Evolutionary conservation across 495 filamentous ascomycete genomes (phyloP), one percentile per base, ranked within the genome.

Genomic region (Massariosphaeria phaeospora): DNA sequence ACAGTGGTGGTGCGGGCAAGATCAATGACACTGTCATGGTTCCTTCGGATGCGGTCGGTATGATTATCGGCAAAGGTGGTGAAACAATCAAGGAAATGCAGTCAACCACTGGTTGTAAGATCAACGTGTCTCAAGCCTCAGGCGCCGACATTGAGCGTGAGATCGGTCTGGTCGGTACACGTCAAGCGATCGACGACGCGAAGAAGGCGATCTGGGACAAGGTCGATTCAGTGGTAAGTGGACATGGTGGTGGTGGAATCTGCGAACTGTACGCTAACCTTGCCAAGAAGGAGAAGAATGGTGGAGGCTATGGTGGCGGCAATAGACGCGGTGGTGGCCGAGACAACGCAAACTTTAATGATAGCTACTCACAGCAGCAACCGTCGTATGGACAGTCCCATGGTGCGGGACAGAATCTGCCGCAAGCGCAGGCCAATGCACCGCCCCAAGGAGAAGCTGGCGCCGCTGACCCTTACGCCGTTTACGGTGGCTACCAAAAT

Each of bases 81-180:
- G 87, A 91, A 68, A 89, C 87, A 0, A 91, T 91, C 63, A 86
- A 87, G 44, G 87, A 91, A 60, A 90, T 89, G 83, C 87, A 91
- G 63, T 79, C 79, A 58, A 78, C 74, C 4, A 89, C 86, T 0
- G 84, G 84, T 20, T 93, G 88, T 76, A 89, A 91, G 73, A 91
- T 93, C 75, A 93, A 93, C 54, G 88, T 93, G 15, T 84, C 87
- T 21, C 82, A 80, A 45, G 79, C 84, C 2, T 81, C 77, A 2
- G 84, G 84, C 18, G 78, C 82, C 52, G 88, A 91, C 59, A 72
- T 79, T 38, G 81, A 89, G 59, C 83, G 88, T 41, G 85, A 90
- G 66, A 91, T 93, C 59, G 86, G 84, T 23, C 73, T 93, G 8
- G 81, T 89, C 11, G 88, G 88, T 35, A 79, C 78, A 23, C 73